phyloP scores from a whole-genome alignment of 2,329 filamentous ascomycete genomes.

The Diaporthe citriasiana region DNA sequence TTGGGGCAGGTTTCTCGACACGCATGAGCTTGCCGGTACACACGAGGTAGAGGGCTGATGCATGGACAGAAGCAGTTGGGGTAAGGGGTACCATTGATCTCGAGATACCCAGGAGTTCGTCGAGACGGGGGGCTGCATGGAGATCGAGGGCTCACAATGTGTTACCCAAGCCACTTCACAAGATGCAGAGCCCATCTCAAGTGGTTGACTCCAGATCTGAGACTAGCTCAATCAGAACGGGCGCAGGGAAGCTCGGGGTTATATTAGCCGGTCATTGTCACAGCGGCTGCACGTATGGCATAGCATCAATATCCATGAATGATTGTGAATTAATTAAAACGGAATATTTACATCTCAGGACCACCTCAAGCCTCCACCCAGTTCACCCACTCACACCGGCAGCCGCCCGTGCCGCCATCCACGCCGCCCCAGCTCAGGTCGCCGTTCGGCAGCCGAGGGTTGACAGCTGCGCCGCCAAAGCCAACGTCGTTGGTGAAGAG shows the following conservation, averaged over 20 bases:
- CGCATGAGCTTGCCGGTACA: background rate
- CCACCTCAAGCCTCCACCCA: conserved; percentile 51
- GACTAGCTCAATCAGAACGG: background rate
- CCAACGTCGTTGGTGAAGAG: conserved; percentile 65
- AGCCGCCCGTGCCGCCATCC: conserved; percentile 75
- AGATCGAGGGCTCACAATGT: background rate
- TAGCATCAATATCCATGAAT: background rate
- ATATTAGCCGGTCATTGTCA: conserved; percentile 17
- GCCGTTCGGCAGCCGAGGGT: conserved; percentile 58
- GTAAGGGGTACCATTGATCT: background rate
- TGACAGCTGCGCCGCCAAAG: conserved; percentile 67
- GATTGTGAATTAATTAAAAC: conserved; percentile 13
- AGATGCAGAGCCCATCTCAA: background rate
- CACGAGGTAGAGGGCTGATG: background rate
- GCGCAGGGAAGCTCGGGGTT: background rate
- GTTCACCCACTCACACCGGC: conserved; percentile 73
- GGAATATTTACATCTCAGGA: background rate
- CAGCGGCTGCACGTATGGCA: background rate
- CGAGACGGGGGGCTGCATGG: background rate
- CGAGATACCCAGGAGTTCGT: background rate
- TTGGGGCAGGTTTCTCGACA: background rate
- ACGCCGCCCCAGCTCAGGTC: conserved; percentile 69
- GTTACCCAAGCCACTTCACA: background rate
- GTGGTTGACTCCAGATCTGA: background rate
- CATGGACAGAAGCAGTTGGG: background rate